Evolutionary conservation across 805 yeast species (phyloP), one percentile per base, ranked within the genome.

Genomic region (Pichia scutulata): DNA sequence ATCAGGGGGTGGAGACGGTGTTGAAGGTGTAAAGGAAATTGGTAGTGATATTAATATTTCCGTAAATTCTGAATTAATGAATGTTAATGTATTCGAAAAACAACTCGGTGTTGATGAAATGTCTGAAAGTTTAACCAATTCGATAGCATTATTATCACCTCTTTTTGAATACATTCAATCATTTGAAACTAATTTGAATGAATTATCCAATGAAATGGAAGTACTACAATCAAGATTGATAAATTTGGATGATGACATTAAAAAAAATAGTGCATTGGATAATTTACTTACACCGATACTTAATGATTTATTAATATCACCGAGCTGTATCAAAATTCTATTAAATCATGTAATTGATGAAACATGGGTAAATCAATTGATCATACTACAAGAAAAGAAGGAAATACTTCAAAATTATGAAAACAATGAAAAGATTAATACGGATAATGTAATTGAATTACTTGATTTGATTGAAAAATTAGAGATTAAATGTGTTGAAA

Each of bases 241-340:
- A 18, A 65, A 69, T 18, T 63, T 85, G 41, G 73, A 77, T 39
- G 57, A 65, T 21, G 70, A 80, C 40, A 70, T 83, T 14, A 70
- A 70, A 13, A 66, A 69, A 39, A 78, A 84, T 45, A 72, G 75
- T 18, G 58, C 66, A 30, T 72, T 77, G 19, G 78, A 81, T 50
- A 63, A 65, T 9, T 72, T 72, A 47, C 74, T 89, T 50, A 80
- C 85, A 19, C 95, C 96, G 0, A 69, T 87, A n/a, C 82, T 89
- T 0, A 75, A 84, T 39, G 90, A 86, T 55, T 70, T 86, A 36
- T 70, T 86, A 52, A 78, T 90, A 8, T 86, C 97, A 0, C 93
- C 96, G 0, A 77, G 77, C 1, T 71, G 86, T 2, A 77, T 86
- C 7, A 68, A 70, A 50, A 77, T 82, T 7, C 71, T 92, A 1